Conservation (phyloP, 1,284 basidiomycete species). For the Sporisorium exsertum region DNA sequence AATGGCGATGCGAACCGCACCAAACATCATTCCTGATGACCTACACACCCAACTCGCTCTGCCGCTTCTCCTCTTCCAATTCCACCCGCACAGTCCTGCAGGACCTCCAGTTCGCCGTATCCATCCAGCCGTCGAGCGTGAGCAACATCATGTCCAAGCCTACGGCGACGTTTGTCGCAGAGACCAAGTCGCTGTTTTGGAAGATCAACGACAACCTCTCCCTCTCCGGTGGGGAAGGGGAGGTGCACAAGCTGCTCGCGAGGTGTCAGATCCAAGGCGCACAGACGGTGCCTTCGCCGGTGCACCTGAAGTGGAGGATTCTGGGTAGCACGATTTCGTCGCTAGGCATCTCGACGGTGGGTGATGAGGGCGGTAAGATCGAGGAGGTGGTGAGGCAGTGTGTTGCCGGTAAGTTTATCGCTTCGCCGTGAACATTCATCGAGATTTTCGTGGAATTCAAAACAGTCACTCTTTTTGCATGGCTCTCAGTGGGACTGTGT, state of each 20-base stretch:
- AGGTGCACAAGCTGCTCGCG: slow-evolving; percentile 72
- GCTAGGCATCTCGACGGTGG: slow-evolving; percentile 13
- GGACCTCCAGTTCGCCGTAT: slow-evolving; percentile 69
- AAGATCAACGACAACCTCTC: slow-evolving; percentile 64
- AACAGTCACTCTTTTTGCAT: too few relatives aligned
- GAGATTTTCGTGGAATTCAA: too few relatives aligned
- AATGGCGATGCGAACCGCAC: slow-evolving; percentile 72
- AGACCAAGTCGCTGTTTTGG: slow-evolving; percentile 70
- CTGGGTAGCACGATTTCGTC: slow-evolving; percentile 66
- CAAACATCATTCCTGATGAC: slow-evolving; percentile 73
- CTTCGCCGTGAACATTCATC: slow-evolving; percentile 21
- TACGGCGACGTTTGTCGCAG: slow-evolving; percentile 69
- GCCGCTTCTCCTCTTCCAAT: slow-evolving; percentile 3
- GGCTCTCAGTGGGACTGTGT: too few relatives aligned
- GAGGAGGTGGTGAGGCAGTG: slow-evolving; percentile 41
- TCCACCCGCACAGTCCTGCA: slow-evolving; percentile 17
- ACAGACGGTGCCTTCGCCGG: slow-evolving; percentile 65
- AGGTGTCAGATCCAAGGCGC: slow-evolving; percentile 70
- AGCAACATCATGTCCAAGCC: slow-evolving; percentile 73
- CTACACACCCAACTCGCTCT: slow-evolving; percentile 68
- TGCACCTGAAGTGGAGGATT: slow-evolving; percentile 71
- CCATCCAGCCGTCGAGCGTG: slow-evolving; percentile 70
- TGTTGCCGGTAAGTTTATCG: slow-evolving; percentile 45
- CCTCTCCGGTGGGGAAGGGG: neutral
- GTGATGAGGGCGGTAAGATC: slow-evolving; percentile 6